Evolutionary conservation across 2,329 filamentous ascomycete species (phyloP).

Genomic region (Aureobasidium sp.): DNA sequence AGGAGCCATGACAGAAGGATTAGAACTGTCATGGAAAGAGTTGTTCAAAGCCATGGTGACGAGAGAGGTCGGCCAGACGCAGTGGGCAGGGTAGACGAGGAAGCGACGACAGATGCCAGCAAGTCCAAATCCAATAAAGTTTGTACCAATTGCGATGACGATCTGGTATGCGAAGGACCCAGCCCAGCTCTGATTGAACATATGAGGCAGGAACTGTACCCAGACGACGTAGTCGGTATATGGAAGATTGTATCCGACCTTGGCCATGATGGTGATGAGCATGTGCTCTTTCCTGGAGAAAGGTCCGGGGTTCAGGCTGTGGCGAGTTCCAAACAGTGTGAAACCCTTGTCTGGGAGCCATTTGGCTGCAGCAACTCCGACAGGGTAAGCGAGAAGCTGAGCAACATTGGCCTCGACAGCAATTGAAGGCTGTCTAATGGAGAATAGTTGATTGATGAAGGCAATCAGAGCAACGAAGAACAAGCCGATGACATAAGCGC

Average conservation of each 20-base stretch:
- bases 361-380: slow-evolving; percentile 73
- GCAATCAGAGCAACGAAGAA: slow-evolving; percentile 24
- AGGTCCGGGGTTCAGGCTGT: slow-evolving; percentile 24
- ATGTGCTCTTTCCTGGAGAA: slow-evolving; percentile 52
- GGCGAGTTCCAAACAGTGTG: slow-evolving; percentile 26
- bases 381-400: slow-evolving; percentile 71
- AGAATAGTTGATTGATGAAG: slow-evolving; percentile 28
- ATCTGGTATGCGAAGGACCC: slow-evolving; percentile 68
- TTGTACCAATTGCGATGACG: slow-evolving; percentile 75
- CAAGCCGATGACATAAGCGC: slow-evolving; percentile 28
- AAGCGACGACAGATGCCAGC: slow-evolving; percentile 74
- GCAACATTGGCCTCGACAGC: slow-evolving; percentile 1
- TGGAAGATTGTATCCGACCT: slow-evolving; percentile 11
- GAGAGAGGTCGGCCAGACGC: slow-evolving; percentile 85
- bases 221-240: slow-evolving; percentile 5
- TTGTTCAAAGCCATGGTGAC: slow-evolving; percentile 86
- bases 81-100: slow-evolving; percentile 73
- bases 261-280: slow-evolving; percentile 37
- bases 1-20: slow-evolving; percentile 53
- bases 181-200: neutral
- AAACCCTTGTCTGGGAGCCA: slow-evolving; percentile 49
- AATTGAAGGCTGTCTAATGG: slow-evolving; percentile 25
- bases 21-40: slow-evolving; percentile 76
- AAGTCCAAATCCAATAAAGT: slow-evolving; percentile 79
- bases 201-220: neutral